Conservation (phyloP, 2,329 filamentous ascomycete species). For the Ceratocystis ficicola region DNA sequence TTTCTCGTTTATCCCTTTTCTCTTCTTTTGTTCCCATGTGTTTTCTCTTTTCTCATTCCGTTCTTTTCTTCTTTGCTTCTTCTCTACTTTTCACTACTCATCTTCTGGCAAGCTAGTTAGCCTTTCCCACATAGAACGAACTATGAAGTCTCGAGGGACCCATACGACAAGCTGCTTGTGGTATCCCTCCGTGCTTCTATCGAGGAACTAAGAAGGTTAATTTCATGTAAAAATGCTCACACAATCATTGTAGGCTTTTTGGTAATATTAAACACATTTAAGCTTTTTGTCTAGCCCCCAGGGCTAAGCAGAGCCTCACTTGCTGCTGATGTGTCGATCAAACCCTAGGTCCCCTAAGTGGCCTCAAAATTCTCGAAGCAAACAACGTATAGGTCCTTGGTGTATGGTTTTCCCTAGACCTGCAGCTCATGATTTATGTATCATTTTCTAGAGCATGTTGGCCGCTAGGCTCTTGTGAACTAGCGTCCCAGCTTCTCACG, state of each 20-base stretch:
- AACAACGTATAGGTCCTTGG: not conserved
- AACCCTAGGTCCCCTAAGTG: not conserved
- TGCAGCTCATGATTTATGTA: not conserved
- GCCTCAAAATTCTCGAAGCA: not conserved
- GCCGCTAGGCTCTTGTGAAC: no score
- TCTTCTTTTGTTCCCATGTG: not conserved
- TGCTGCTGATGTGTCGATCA: conserved; percentile 7
- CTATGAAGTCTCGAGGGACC: not conserved
- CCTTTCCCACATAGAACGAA: not conserved
- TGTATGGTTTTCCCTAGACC: not conserved
- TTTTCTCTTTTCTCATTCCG: not conserved
- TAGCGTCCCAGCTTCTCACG: not conserved
- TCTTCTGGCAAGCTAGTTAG: not conserved
- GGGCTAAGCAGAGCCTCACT: conserved; percentile 1
- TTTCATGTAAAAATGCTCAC: not conserved
- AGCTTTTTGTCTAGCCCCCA: not conserved
- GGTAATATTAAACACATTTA: not conserved
- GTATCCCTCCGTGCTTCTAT: not conserved
- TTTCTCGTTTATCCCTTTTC: not conserved
- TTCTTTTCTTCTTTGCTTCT: not conserved
- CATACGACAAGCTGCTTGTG: no score
- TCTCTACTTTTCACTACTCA: not conserved
- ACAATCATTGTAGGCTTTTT: not conserved
- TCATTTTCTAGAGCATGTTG: not conserved
- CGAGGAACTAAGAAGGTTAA: not conserved